Base-by-base conservation (phyloP, 345 rosid species). In the Laguncularia racemosa region DNA sequence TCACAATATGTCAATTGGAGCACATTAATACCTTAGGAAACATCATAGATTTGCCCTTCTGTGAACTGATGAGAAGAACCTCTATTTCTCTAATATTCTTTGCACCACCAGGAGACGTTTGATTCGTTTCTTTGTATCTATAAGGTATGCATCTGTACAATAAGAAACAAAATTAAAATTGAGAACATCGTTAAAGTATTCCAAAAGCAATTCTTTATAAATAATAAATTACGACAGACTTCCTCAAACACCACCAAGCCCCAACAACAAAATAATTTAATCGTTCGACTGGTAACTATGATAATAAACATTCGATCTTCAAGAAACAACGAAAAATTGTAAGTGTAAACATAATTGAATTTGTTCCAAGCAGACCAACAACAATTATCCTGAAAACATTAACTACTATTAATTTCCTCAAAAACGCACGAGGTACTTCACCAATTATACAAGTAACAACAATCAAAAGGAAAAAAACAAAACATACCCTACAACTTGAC, bases 401-500 rank as follows among this genome's bases (percentile, higher is more conserved):
- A 26, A 26, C 2, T n/a, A n/a, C n/a, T n/a, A n/a, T 23, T 23
- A 2, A 23, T 23, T 33, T 33, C 7, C 40, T 8, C 40, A 33
- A 6, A 33, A 33, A 33, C 4, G 3, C 28, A 26, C 28, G 28
- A 26, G 6, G 6, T 26, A 6, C 6, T 33, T 33, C 10, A 3
- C 40, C 40, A 3, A 33, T 33, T 33, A 3, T 2, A 33, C 40
- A 33, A 33, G 40, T 33, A 33, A 8, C 40, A 33, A 33, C 40
- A 8, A 33, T 26, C 13, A 23, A 58, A 58, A 46, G 11, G 12
- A 13, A 15, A 48, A 20, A n/a, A 45, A 38, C 16, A 23, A 16
- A 33, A 64, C 81, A 16, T 58, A 87, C 95, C 95, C 95, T 26
- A 82, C 95, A 64, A 87, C 91, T 40, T 74, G 88, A 56, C 95